A percentile compares a stretch with the other conserved stretches of the same genome.
Conservation (phyloP, 176 grass and related monocot genomes). For the Dactylis glomerata region DNA sequence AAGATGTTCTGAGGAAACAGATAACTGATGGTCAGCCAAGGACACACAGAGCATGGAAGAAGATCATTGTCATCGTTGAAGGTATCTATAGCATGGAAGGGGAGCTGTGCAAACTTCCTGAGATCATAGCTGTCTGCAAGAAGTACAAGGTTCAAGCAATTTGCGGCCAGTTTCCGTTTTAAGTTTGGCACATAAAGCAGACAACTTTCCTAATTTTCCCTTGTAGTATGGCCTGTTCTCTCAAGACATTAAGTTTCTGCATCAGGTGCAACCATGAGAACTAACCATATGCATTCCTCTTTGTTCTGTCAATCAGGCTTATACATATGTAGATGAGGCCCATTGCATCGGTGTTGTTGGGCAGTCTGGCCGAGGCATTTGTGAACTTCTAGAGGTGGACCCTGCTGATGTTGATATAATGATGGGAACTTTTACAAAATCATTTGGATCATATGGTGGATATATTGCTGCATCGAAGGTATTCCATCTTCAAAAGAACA, state of each 20-base stretch:
- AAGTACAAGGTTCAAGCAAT: constrained; percentile 69
- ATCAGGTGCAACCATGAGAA: not conserved
- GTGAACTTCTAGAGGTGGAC: constrained; percentile 82
- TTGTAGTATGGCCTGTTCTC: constrained; percentile 16
- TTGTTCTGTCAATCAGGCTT: constrained; percentile 45
- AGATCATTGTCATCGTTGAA: constrained; percentile 89
- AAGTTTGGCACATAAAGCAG: not conserved
- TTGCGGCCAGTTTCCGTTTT: constrained; percentile 7
- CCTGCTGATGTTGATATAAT: constrained; percentile 78
- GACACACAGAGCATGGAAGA: constrained; percentile 77
- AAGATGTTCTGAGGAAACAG: constrained; percentile 81
- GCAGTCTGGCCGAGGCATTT: constrained; percentile 75
- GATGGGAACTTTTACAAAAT: constrained; percentile 94
- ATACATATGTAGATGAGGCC: constrained; percentile 88
- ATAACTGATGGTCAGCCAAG: constrained; percentile 72
- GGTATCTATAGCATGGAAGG: constrained; percentile 98
- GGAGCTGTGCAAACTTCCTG: constrained; percentile 80
- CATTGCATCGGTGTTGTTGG: constrained; percentile 85
- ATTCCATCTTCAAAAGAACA: not conserved
- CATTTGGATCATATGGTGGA: constrained; percentile 83
- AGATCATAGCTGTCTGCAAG: constrained; percentile 79
- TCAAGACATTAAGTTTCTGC: not conserved
- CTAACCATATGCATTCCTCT: not conserved
- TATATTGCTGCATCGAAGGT: constrained; percentile 90
- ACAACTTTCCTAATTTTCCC: not conserved